Base-by-base conservation (phyloP, 345 rosid genomes). In the Erucastrum elatum region DNA sequence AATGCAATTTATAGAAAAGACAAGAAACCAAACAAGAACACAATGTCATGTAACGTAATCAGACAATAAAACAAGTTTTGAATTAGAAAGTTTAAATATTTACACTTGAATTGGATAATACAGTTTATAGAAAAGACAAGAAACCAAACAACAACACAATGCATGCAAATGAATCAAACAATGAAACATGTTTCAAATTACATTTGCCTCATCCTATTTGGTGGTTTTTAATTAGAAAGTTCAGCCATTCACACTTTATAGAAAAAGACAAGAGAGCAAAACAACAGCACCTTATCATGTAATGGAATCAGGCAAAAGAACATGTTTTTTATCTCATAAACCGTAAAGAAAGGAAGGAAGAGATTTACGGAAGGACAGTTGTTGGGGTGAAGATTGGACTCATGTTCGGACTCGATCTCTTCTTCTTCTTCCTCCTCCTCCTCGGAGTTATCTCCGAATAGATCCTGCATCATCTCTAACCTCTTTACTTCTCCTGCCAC, bases 371-470 rank as follows among this genome's bases (percentile, higher is more conserved):
- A 93, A 37, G 86, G 90, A 77, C 88, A 90, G 58, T 82, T 82
- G 4, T 82, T 84, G 4, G 99, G 97, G 51, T 91, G 98, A 71
- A 92, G 98, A 63, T 90, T 95, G 63, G 98, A 95, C 76, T 95
- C 99, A 71, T 93, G 99, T 78, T 93, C 98, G 78, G 98, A 95
- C 81, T 95, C 98, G 74, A 93, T 76, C 84, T 92, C 97, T 73
- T 90, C 97, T 80, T 90, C 98, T 37, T 37, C 51, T 44, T 44
- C 53, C 5, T 41, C 53, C 9, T 37, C 44, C 83, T 37, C 44
- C 84, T 92, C 99, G 39, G 99, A 95, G 76, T 91, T 91, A 77
- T 95, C 97, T 63, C 99, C 99, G 88, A 95, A 95, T 25, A 93
- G 86, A 67, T 93, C 89, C 82, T 91, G 97, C 99, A 93, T 93